Base-by-base conservation (phyloP, 129 eudicot genomes). In the Flaveria trinervia region DNA sequence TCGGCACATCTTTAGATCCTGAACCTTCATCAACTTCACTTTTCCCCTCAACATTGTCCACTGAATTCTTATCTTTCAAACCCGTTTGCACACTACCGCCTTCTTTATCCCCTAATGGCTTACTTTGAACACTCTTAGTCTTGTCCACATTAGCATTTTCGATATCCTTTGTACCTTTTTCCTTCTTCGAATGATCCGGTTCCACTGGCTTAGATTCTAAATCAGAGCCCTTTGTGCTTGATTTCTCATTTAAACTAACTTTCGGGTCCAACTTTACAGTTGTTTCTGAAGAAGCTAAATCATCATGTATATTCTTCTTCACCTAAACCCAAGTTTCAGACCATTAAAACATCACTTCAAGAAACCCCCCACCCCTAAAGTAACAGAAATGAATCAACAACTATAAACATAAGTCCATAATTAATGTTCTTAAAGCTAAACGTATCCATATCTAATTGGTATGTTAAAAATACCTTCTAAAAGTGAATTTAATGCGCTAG, bases 11-110 rank as follows among this genome's bases (percentile, higher is more conserved):
- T 66, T 84, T 66, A 0, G 77, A 46, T 71, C 52, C 80, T 15
- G 68, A 76, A 26, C 75, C 84, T 54, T 85, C 62, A 55, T 56
- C 16, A 0, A 41, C 26, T 64, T 54, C 78, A 65, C 75, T 70
- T 72, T 92, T 82, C 73, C 55, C 80, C 5, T 41, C 85, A 77
- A 52, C 84, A 61, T 51, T 81, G 30, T 78, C 73, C 13, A 57
- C 81, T 48, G 18, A 18, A 30, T 18, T 77, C 71, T 73, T 77
- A 44, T 57, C 79, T 13, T 82, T 75, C 4, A 20, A 71, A 72
- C 68, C 83, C 55, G 39, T 83, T 55, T 62, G 73, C 78, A n/a
- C 82, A 26, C n/a, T 78, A 65, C 75, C 85, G 49, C 18, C 61
- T 44, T 65, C 85, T 16, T 55, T 71, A 16, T 67, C 36, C 71